phyloP scores from a whole-genome alignment of 2,329 filamentous ascomycete species.

The Penicillium olsonii region DNA sequence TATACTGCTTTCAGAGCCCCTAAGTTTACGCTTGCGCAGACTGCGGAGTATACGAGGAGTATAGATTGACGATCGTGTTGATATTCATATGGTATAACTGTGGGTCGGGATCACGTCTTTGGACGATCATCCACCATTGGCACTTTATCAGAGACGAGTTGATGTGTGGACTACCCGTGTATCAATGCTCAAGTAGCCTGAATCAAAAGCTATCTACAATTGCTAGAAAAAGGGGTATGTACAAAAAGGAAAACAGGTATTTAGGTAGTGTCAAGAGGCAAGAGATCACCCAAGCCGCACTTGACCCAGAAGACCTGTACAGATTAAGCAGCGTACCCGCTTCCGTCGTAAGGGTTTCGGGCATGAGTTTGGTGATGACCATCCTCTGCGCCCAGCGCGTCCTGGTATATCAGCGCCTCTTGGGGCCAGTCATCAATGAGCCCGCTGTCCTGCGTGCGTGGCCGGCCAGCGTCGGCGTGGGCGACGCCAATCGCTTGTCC shows the following conservation, averaged over 20 bases:
- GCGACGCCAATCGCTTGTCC: constrained; percentile 14
- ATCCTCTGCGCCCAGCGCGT: constrained; percentile 24
- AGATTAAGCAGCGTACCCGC: constrained; percentile 20
- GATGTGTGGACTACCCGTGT: not conserved
- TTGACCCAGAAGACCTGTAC: not conserved
- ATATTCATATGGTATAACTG: constrained; percentile 4
- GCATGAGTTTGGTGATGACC: constrained; percentile 20
- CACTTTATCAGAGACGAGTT: not conserved
- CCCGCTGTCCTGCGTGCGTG: constrained; percentile 26
- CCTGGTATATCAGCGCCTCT: constrained; percentile 45
- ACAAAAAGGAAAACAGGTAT: not conserved
- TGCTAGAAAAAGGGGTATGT: not conserved
- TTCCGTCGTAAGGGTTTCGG: constrained; percentile 32
- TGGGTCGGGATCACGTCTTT: constrained; percentile 23
- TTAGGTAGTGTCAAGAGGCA: not conserved
- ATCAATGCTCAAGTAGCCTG: not conserved
- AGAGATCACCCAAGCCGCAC: not conserved
- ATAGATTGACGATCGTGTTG: not conserved
- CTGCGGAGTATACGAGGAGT: not conserved
- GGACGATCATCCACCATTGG: not conserved
- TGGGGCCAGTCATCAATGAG: constrained; percentile 41
- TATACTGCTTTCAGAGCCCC: not conserved
- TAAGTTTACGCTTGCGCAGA: not conserved
- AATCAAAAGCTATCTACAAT: not conserved
- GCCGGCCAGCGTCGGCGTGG: constrained; percentile 17